Base-by-base conservation (phyloP, 1,284 basidiomycete species). In the Crucibulum parvulum region DNA sequence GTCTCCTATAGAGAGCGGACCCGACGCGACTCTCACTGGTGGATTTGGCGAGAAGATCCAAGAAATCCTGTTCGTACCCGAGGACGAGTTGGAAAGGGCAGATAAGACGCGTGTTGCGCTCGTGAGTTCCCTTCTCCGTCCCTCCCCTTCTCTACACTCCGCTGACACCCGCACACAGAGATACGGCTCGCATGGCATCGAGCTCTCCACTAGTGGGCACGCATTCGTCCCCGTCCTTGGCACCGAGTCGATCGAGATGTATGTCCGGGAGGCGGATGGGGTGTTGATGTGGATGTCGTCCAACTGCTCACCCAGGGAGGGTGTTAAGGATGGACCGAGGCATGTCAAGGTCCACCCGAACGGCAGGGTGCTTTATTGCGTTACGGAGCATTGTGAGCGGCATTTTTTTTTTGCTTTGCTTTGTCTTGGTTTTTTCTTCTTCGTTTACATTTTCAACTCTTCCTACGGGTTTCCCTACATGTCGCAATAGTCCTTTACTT, bases 281-380 rank as follows among this genome's bases (percentile, higher is more conserved):
- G 61, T 59, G 1, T 64, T 84, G 7, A 71, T 66, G 0, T 77
- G 81, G 52, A 57, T 81, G 2, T 64, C 72, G 7, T 77, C 79
- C 6, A 72, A 75, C 8, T 64, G 63, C 4, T 82, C 82, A 7
- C 81, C 82, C 0, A 72, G 78, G 13, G 74, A 74, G 3, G 59
- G 60, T 2, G 69, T 71, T 0, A 73, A 80, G 34, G 83, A 84
- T 56, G 83, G 82, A 1, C 82, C 83, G 3, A 71, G 83, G 38
- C 83, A 85, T 66, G 71, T 84, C 57, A 82, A 82, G 58, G 62
- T 84, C 1, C 82, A 84, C 62, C 81, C 82, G 0, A 83, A 83
- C 60, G 82, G 82, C 0, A 77, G 72, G 51, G 63, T 82, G 0
- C 65, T 84, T 4, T 84, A 85, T 61, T 80, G 75, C 53, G 77